Base-by-base conservation (phyloP, 495 filamentous ascomycete genomes). In the Aspergillus saccharolyticus region DNA sequence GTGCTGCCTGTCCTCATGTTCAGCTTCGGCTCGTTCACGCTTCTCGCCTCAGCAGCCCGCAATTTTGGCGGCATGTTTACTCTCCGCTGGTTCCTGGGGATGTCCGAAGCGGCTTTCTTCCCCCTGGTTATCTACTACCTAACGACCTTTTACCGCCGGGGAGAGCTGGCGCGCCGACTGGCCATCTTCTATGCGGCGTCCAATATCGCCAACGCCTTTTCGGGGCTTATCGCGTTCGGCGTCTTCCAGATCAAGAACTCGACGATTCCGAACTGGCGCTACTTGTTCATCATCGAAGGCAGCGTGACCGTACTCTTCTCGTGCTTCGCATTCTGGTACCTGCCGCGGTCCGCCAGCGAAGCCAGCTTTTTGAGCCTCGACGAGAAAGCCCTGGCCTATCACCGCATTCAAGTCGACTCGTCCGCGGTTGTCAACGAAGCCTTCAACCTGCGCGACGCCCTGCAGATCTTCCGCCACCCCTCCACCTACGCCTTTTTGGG, bases 241-340 rank as follows among this genome's bases (percentile, higher is more conserved):
- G 84, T 89, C 3, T 90, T 91, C 68, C 88, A 85, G 53, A 91
- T 91, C 63, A 56, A 85, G 18, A 71, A 80, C 53, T 70, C 76
- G 24, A 55, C 65, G 21, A 62, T 89, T 28, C 57, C 73, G 2
- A 71, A 77, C 18, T 93, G 89, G 89, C 77, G 84, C 3, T 91
- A 89, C 66, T 81, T 91, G 8, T 93, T 93, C 66, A 71, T 91
- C 50, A 84, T 91, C 33, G 88, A 93, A 59, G 89, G 89, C 3
- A 56, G 70, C 8, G 76, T 76, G 58, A 89, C 88, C 0, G 74
- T 88, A 5, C 60, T 80, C 53, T 89, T 89, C 67, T 73, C 84
- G 9, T 63, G 83, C 56, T 84, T 91, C 58, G 84, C 83, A n/a
- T 86, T 78, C 61, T 85, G 78, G 68, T 91, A 88, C 60, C 79